A percentile compares a stretch with the other conserved stretches of the same genome.
These are phyloP conservation scores for Mucor lusitanicus DNA, from an alignment of 371 early-diverging fungal genomes.

Conservation along the genomic window DNA sequence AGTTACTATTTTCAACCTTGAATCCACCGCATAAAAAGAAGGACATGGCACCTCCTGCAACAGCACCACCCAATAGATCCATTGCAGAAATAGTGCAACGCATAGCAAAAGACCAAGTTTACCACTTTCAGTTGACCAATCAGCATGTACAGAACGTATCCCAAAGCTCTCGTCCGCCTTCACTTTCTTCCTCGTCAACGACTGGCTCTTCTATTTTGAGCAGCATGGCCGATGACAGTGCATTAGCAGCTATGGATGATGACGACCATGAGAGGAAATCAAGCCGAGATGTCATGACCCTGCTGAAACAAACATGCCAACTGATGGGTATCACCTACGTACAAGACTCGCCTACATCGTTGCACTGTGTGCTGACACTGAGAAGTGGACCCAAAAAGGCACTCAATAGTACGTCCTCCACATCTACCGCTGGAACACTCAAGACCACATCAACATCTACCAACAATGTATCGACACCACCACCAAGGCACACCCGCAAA, in stretches of 20 bases:
- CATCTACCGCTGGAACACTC: not conserved
- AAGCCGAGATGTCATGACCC: constrained; percentile 28
- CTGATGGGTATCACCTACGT: constrained; percentile 47
- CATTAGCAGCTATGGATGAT: constrained; percentile 7
- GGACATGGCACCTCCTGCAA: not conserved
- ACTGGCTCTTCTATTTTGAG: constrained; percentile 25
- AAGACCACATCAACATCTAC: not conserved
- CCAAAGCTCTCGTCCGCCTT: constrained; percentile 26
- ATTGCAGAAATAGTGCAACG: constrained; percentile 35
- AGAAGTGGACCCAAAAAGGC: constrained; percentile 25
- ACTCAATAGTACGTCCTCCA: not conserved
- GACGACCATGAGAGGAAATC: constrained; percentile 12
- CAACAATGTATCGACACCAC: not conserved
- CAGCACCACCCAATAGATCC: constrained; percentile 8
- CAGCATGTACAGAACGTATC: constrained; percentile 2
- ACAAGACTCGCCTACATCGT: constrained; percentile 22
- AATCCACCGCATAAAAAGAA: constrained; percentile 17
- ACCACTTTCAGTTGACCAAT: constrained; percentile 32
- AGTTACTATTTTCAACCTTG: constrained; percentile 21
- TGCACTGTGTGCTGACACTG: constrained; percentile 40
- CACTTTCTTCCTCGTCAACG: constrained; percentile 27
- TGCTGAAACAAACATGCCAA: constrained; percentile 39
- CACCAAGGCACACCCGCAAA: constrained; percentile 5
- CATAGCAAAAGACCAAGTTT: constrained; percentile 39
- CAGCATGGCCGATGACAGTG: constrained; percentile 10